Base-by-base conservation (phyloP, 2,329 filamentous ascomycete genomes). In the Cercospora sp. region DNA sequence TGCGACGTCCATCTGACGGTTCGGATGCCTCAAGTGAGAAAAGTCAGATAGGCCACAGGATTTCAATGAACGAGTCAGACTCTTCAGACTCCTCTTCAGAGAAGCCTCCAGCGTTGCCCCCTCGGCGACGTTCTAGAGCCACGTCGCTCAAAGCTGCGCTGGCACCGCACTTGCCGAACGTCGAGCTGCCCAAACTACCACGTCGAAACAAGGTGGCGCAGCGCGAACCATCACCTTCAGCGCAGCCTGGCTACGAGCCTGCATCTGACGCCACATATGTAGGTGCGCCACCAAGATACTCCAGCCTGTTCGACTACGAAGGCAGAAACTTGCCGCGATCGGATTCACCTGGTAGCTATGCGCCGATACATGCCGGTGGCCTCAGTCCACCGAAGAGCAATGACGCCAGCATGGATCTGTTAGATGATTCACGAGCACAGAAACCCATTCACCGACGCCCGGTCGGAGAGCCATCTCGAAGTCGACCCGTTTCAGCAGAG, bases 61-160 rank as follows among this genome's bases (percentile, higher is more conserved):
- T 84, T 45, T 76, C 79, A 5, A 75, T 84, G 51, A 75, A 80
- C 63, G 82, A 83, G 62, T 79, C 80, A 57, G 81, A 83, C 33
- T 65, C 51, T 42, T 69, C 69, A 3, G 60, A 68, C 23, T 59
- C 58, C 2, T 60, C 68, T 1, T 65, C 69, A 28, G 69, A 67
- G 16, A 62, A 68, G 36, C 55, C 70, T 16, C 80, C 81, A 61
- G 76, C 79, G 36, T 71, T 82, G 45, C 81, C 81, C 16, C 80
- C 81, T 3, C 78, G 80, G 59, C 48, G 72, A 63, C 65, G 70
- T 45, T 70, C 69, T 33, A 67, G 70, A 59, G 69, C 66, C 6
- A 60, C 69, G 30, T 73, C 72, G 5, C 53, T 70, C 13, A 73
- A 69, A 23, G 68, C 69, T 36, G 71, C 69, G 28, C 53, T 73